phyloP scores from a whole-genome alignment of 148 eudicot species.

The Amaranthus palmeri region DNA sequence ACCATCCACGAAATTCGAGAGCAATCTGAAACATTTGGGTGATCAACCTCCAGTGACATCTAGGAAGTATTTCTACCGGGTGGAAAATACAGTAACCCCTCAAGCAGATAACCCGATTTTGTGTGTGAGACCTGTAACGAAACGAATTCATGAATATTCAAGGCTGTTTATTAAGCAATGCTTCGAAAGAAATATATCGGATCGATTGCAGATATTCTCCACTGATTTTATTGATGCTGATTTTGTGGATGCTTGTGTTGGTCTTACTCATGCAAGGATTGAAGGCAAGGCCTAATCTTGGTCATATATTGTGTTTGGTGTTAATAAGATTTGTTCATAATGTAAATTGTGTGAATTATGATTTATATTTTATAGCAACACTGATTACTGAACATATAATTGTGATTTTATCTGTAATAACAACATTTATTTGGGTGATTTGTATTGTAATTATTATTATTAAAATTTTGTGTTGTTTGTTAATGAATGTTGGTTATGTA shows the following conservation, averaged over 20 bases:
- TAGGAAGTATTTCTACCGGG: slow-evolving; percentile 74
- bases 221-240: slow-evolving; percentile 87
- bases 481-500: too few species aligned
- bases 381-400: too few species aligned
- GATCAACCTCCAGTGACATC: slow-evolving; percentile 53
- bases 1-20: slow-evolving; percentile 85
- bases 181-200: slow-evolving; percentile 41
- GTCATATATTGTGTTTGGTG: too few species aligned
- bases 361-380: too few species aligned
- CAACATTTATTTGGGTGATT: too few species aligned
- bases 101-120: slow-evolving; percentile 79
- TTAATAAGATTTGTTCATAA: too few species aligned
- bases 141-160: slow-evolving; percentile 62
- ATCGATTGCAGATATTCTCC: slow-evolving; percentile 70
- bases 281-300: slow-evolving; percentile 42
- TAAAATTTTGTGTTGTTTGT: too few species aligned
- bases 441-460: too few species aligned
- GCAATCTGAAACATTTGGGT: slow-evolving; percentile 64
- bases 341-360: too few species aligned
- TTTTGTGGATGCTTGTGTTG: slow-evolving; percentile 87
- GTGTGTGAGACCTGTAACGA: slow-evolving; percentile 84
- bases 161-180: slow-evolving; percentile 77
- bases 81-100: slow-evolving; percentile 91
- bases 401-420: too few species aligned
- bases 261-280: slow-evolving; percentile 65